Percentiles rank a stretch among this genome's conserved stretches.
phyloP scores from a whole-genome alignment of 2,329 filamentous ascomycete species.

The Ophiostoma populinum region DNA sequence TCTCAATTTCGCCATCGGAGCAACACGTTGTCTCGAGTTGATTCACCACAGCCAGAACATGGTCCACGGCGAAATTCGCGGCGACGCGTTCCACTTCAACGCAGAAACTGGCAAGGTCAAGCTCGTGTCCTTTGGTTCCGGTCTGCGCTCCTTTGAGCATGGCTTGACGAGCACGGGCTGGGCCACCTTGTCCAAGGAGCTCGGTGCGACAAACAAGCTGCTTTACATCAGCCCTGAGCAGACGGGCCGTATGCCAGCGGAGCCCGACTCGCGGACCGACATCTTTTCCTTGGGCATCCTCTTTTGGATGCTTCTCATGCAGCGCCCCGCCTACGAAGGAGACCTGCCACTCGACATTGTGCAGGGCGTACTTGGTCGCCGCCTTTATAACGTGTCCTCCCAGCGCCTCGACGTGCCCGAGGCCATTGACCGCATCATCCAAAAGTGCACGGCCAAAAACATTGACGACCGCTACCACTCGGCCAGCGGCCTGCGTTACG shows the following conservation, averaged over 20 bases:
- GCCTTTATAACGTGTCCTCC: conserved; percentile 59
- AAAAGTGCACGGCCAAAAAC: conserved; percentile 82
- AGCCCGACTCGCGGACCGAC: conserved; percentile 82
- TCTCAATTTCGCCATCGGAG: conserved; percentile 80
- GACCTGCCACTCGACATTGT: conserved; percentile 75
- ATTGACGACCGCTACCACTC: conserved; percentile 82
- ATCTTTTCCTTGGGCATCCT: conserved; percentile 84
- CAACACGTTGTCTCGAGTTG: conserved; percentile 70
- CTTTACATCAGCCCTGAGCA: conserved; percentile 90
- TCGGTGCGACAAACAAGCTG: conserved; percentile 76
- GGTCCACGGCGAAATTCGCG: conserved; percentile 79
- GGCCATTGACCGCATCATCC: conserved; percentile 63
- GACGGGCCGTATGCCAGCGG: conserved; percentile 79
- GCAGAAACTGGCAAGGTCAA: conserved; percentile 53
- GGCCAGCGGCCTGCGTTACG: conserved; percentile 67
- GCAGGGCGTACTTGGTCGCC: conserved; percentile 67
- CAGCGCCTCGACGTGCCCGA: conserved; percentile 73
- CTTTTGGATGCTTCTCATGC: conserved; percentile 73
- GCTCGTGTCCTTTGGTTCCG: conserved; percentile 72
- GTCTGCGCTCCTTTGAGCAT: conserved; percentile 76
- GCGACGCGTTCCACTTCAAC: conserved; percentile 82
- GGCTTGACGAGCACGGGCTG: conserved; percentile 73
- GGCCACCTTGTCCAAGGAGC: conserved; percentile 64
- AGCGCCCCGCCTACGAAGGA: conserved; percentile 64
- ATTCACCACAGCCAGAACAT: conserved; percentile 78